Conservation (phyloP, 257 asterid species). For the Capsicum rhomboideum region DNA sequence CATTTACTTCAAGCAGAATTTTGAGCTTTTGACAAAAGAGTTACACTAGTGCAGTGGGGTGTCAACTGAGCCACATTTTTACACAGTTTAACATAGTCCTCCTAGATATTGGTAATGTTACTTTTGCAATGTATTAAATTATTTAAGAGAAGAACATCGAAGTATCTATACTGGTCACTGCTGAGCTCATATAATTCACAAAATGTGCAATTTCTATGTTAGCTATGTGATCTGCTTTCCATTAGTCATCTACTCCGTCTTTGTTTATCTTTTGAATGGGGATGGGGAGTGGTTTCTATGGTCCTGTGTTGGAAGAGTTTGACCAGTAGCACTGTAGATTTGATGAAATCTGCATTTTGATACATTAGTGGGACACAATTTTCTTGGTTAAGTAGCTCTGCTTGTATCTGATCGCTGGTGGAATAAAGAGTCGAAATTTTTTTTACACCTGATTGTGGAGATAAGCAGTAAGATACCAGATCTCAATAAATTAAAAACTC, state of each 20-base stretch:
- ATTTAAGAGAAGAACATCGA: background rate
- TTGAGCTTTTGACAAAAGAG: background rate
- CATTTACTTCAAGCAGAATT: background rate
- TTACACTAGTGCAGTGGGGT: background rate
- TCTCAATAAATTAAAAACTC: background rate
- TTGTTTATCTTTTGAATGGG: background rate
- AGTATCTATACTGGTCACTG: background rate
- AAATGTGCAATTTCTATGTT: background rate
- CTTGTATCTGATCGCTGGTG: too few species aligned
- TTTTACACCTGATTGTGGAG: too few species aligned
- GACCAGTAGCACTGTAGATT: background rate
- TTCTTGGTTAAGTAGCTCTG: background rate
- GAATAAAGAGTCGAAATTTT: too few species aligned
- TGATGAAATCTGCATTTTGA: background rate
- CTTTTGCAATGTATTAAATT: background rate
- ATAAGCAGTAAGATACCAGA: too few species aligned
- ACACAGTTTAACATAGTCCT: background rate
- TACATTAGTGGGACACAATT: background rate
- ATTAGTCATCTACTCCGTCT: background rate
- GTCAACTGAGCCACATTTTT: background rate
- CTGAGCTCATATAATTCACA: background rate
- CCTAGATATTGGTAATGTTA: background rate
- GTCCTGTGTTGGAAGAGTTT: background rate
- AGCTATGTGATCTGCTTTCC: background rate
- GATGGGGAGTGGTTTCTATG: background rate